Conservation (phyloP, 306 rosid genomes). For the Macrotyloma uniflorum region DNA sequence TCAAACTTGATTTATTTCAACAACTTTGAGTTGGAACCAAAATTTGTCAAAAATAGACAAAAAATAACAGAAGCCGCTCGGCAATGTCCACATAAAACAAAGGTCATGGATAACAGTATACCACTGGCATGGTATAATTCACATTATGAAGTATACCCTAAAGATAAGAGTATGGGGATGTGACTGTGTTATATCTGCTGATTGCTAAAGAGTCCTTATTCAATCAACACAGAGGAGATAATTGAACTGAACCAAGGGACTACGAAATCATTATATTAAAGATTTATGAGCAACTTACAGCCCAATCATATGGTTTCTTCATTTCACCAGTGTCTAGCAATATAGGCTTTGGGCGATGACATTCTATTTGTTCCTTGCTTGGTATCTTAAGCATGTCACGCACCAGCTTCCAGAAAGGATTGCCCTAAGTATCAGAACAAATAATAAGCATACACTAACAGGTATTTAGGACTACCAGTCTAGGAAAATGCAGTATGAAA, state of each 20-base stretch:
- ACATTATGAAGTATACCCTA: background rate
- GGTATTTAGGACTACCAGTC: constrained; percentile 3
- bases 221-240: constrained; percentile 5
- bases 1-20: too few relatives aligned
- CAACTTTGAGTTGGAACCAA: background rate
- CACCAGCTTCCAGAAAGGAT: constrained; percentile 81
- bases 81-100: background rate
- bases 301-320: constrained; percentile 92
- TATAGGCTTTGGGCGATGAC: constrained; percentile 90
- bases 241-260: constrained; percentile 20
- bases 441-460: constrained; percentile 34
- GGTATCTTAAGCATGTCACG: constrained; percentile 73
- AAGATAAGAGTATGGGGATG: background rate
- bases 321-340: constrained; percentile 95
- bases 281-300: constrained; percentile 62
- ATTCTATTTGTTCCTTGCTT: constrained; percentile 67
- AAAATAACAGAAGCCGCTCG: background rate
- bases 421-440: constrained; percentile 63
- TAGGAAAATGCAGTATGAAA: constrained; percentile 17
- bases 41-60: background rate
- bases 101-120: background rate
- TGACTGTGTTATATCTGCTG: background rate
- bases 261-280: constrained; percentile 11
- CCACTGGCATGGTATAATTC: background rate
- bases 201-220: background rate